phyloP scores from a whole-genome alignment of 1,284 basidiomycete genomes.

The Cystobasidium sp. region DNA sequence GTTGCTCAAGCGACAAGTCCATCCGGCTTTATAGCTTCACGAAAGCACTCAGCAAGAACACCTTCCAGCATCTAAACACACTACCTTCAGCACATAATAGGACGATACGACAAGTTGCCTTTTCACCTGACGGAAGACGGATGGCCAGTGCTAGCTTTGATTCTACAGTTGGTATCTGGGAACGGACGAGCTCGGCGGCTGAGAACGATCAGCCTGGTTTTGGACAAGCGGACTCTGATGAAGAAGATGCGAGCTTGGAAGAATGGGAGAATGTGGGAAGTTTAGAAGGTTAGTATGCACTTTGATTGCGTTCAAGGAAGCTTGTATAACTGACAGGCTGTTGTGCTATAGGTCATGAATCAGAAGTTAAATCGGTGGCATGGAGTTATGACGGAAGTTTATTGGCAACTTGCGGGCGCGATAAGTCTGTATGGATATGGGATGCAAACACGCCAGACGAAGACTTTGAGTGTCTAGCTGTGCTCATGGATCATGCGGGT shows the following conservation, averaged over 20 bases:
- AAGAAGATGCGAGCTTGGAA: constrained; percentile 57
- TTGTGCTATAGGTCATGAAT: constrained; percentile 83
- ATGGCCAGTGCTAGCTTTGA: constrained; percentile 97
- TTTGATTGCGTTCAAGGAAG: constrained; percentile 59
- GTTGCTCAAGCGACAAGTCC: constrained; percentile 92
- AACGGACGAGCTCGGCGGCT: constrained; percentile 62
- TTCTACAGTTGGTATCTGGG: constrained; percentile 90
- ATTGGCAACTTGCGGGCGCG: constrained; percentile 88
- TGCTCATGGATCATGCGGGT: constrained; percentile 96
- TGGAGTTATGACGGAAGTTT: constrained; percentile 79
- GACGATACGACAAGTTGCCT: constrained; percentile 86
- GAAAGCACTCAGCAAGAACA: constrained; percentile 43
- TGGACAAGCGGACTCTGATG: constrained; percentile 55
- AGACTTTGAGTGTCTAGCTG: constrained; percentile 94
- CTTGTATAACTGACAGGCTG: not conserved
- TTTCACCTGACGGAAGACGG: constrained; percentile 84
- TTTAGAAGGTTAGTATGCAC: constrained; percentile 66
- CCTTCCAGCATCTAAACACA: constrained; percentile 50
- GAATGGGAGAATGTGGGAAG: constrained; percentile 61
- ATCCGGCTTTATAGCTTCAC: constrained; percentile 80
- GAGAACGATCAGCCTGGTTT: constrained; percentile 49
- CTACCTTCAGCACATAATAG: constrained; percentile 79
- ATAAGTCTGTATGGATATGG: constrained; percentile 99
- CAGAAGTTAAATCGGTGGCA: constrained; percentile 92
- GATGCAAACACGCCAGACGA: constrained; percentile 69